phyloP scores from a whole-genome alignment of 1,284 basidiomycete species.

The Schizopora paradoxa region DNA sequence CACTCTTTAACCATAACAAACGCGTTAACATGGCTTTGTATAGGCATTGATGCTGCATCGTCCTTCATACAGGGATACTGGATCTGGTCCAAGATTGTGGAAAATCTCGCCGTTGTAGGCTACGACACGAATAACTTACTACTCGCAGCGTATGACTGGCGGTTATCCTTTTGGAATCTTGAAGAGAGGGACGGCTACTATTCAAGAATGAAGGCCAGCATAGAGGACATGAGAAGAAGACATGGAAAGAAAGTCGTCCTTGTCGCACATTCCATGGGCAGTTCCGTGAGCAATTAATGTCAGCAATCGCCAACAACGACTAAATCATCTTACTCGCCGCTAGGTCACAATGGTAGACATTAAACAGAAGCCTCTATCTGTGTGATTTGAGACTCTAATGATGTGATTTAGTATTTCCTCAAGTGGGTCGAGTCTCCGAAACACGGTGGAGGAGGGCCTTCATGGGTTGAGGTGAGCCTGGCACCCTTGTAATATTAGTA shows the following conservation, averaged over 20 bases:
- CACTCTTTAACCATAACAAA: conserved; percentile 23
- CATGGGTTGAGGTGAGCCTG: conserved; percentile 84
- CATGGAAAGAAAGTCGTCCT: conserved; percentile 83
- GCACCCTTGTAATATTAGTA: background rate
- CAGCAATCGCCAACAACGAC: background rate
- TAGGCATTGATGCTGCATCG: conserved; percentile 76
- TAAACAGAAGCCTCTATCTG: conserved; percentile 10
- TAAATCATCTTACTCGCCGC: conserved; percentile 2
- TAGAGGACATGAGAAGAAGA: conserved; percentile 77
- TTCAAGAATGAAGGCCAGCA: conserved; percentile 76
- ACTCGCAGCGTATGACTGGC: conserved; percentile 88
- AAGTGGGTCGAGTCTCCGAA: conserved; percentile 94
- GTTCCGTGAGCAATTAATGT: conserved; percentile 45
- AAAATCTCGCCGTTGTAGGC: conserved; percentile 87
- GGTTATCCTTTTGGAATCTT: conserved; percentile 85
- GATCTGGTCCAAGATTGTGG: conserved; percentile 94
- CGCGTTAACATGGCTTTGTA: conserved; percentile 12
- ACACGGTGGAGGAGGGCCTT: conserved; percentile 80
- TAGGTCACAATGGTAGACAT: conserved; percentile 48
- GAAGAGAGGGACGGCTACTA: conserved; percentile 95
- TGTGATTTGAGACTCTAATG: conserved; percentile 58
- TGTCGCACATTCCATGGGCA: conserved; percentile 87
- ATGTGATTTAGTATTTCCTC: conserved; percentile 30
- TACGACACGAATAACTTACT: conserved; percentile 90
- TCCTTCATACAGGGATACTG: conserved; percentile 93